Conservation (phyloP, 2,329 filamentous ascomycete genomes). For the Cladophialophora chaetospira region DNA sequence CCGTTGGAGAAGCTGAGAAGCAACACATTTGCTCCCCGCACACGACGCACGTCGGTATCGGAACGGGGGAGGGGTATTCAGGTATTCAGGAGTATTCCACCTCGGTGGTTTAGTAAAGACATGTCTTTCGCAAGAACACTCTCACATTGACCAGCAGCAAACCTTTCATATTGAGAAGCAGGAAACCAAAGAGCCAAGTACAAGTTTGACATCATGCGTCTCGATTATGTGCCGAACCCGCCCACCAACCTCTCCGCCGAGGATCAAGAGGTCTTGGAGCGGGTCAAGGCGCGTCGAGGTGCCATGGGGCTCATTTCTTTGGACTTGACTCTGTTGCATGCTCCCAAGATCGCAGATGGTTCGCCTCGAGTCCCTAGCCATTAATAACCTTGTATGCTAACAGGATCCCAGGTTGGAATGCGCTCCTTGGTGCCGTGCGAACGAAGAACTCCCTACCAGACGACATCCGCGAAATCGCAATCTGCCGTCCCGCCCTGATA, state of each 20-base stretch:
- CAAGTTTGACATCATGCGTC: conserved; percentile 49
- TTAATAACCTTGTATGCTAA: neutral
- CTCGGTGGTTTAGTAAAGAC: neutral
- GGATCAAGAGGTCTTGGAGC: conserved; percentile 54
- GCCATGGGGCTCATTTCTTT: conserved; percentile 54
- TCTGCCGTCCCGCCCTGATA: conserved; percentile 76
- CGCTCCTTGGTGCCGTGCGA: conserved; percentile 58
- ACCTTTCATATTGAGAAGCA: neutral
- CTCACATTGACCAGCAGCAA: neutral
- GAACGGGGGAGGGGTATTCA: neutral
- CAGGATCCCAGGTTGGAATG: conserved; percentile 52
- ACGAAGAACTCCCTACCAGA: conserved; percentile 54
- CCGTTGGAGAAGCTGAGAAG: conserved; percentile 3
- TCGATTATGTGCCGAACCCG: conserved; percentile 56
- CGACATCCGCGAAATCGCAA: conserved; percentile 71
- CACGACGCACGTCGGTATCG: conserved; percentile 1
- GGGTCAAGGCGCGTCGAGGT: conserved; percentile 55
- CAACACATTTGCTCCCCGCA: conserved; percentile 3
- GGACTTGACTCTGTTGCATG: conserved; percentile 57
- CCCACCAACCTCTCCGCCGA: conserved; percentile 43
- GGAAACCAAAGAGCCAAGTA: neutral
- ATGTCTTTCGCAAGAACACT: neutral
- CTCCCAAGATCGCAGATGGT: conserved; percentile 57
- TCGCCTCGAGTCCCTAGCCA: neutral
- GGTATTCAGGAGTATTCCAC: neutral